A percentile compares a stretch with the other conserved stretches of the same genome.
phyloP scores from a whole-genome alignment of 129 eudicot genomes.

The Artemisia argyi region DNA sequence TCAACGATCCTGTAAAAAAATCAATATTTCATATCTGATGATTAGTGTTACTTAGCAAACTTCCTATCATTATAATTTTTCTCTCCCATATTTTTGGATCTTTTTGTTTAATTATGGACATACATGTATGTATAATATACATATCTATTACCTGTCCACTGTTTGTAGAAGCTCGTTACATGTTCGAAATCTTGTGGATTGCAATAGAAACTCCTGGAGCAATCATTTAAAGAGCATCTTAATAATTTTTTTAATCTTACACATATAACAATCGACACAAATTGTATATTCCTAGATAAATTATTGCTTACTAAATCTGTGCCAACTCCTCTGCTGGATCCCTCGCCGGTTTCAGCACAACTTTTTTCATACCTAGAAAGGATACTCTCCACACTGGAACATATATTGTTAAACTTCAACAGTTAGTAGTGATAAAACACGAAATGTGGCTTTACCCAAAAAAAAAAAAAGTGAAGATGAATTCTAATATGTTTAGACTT shows the following conservation, averaged over 20 bases:
- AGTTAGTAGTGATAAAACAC: neutral
- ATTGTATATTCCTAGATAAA: too few relatives aligned
- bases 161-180: neutral
- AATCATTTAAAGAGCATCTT: too few relatives aligned
- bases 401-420: neutral
- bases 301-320: neutral
- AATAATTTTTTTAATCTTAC: too few relatives aligned
- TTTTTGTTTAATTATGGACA: too few relatives aligned
- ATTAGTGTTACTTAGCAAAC: too few relatives aligned
- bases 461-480: too few relatives aligned
- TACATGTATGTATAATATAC: too few relatives aligned
- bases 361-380: constrained; percentile 6
- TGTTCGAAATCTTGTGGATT: neutral
- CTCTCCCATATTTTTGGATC: too few relatives aligned
- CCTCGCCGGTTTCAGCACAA: neutral
- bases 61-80: too few relatives aligned
- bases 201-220: neutral
- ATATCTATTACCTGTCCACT: constrained; percentile 1
- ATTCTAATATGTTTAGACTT: too few relatives aligned
- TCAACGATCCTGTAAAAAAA: neutral
- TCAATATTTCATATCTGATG: neutral
- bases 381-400: constrained; percentile 5
- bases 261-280: too few relatives aligned
- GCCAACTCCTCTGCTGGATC: neutral
- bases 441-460: too few relatives aligned